Evolutionary conservation across 495 filamentous ascomycete species (phyloP).

Genomic region (Clavariopsis aquatica): DNA sequence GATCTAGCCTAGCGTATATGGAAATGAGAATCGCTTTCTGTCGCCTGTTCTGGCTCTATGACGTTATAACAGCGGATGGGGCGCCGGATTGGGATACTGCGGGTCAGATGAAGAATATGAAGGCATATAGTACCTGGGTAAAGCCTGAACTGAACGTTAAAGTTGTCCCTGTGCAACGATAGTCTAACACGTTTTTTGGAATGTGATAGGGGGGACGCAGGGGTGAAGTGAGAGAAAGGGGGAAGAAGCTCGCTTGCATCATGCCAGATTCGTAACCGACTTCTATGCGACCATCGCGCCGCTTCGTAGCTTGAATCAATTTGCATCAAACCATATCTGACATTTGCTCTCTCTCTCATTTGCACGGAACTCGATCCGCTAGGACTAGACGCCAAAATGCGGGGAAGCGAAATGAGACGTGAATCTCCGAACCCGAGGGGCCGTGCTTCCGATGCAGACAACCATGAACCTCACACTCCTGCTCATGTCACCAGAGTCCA

Average conservation of each 20-base stretch:
- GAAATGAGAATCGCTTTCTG: slow-evolving; percentile 51
- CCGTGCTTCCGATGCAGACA: neutral
- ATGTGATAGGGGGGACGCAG: neutral
- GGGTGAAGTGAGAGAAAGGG: no score
- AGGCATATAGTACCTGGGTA: slow-evolving; percentile 33
- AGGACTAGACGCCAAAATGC: neutral
- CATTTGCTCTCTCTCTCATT: neutral
- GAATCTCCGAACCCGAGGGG: neutral
- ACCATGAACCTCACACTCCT: neutral
- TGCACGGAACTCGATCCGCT: neutral
- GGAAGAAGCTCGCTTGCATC: no score
- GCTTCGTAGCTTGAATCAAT: neutral
- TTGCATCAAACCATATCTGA: neutral
- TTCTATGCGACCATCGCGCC: no score
- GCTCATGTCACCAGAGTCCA: neutral
- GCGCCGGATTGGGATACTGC: slow-evolving; percentile 43
- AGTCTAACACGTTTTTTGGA: neutral
- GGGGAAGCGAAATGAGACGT: slow-evolving; percentile 1
- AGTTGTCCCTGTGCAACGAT: slow-evolving; percentile 12
- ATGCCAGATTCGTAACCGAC: no score
- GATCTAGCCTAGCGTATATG: slow-evolving; percentile 48
- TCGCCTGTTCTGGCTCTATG: slow-evolving; percentile 51
- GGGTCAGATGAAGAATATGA: slow-evolving; percentile 35
- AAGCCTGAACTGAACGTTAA: slow-evolving; percentile 31
- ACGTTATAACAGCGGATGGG: slow-evolving; percentile 45